Evolutionary conservation across 2,329 filamentous ascomycete genomes (phyloP).

Genomic region (Daldinia sp.): DNA sequence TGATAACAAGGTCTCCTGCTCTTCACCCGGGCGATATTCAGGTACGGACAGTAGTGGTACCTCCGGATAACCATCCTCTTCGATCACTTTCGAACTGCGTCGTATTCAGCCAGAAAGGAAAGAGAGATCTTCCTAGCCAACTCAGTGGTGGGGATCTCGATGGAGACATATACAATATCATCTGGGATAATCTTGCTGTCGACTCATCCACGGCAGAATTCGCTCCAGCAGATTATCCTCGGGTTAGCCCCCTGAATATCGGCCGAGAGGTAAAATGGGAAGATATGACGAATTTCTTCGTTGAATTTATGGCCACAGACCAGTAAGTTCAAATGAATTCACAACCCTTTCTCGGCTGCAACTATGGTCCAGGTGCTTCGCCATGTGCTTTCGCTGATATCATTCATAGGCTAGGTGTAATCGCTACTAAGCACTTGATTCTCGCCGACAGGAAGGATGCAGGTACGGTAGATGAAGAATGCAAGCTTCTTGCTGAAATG

Average conservation of each 20-base stretch:
- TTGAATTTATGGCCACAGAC: constrained; percentile 61
- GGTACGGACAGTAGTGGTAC: constrained; percentile 70
- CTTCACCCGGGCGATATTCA: constrained; percentile 87
- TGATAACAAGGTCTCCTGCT: constrained; percentile 83
- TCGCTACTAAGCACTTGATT: constrained; percentile 73
- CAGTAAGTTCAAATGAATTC: constrained; percentile 42
- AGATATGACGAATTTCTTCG: constrained; percentile 85
- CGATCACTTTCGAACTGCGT: constrained; percentile 76
- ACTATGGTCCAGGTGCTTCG: not conserved
- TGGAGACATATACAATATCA: constrained; percentile 84
- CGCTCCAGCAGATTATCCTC: constrained; percentile 77
- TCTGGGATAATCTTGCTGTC: constrained; percentile 72
- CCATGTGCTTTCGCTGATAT: constrained; percentile 12
- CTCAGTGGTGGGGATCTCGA: constrained; percentile 87
- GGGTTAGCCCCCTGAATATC: constrained; percentile 68
- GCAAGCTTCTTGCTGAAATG: constrained; percentile 68
- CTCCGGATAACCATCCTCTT: constrained; percentile 70
- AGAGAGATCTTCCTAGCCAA: constrained; percentile 80
- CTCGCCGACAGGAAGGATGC: constrained; percentile 67
- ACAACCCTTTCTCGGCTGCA: not conserved
- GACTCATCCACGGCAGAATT: constrained; percentile 55
- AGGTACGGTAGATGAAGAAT: constrained; percentile 60
- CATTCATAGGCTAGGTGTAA: constrained; percentile 56
- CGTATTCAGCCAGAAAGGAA: constrained; percentile 78
- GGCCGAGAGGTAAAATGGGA: constrained; percentile 66